Conservation (phyloP, 2,329 filamentous ascomycete genomes). For the Xylaria sp. region DNA sequence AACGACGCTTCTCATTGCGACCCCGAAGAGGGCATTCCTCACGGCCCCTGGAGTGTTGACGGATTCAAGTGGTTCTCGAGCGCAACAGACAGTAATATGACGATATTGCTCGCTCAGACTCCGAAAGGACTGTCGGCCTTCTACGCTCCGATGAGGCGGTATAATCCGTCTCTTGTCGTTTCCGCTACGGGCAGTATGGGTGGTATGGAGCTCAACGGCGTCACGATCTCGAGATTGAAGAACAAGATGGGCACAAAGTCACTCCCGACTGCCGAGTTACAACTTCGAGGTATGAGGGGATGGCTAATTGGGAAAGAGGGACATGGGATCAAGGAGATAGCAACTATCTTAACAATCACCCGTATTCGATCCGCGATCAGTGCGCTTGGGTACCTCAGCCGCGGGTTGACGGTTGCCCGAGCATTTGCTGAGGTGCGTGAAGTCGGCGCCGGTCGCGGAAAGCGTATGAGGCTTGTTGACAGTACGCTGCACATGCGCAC, state of each 20-base stretch:
- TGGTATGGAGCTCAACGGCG: conserved; percentile 62
- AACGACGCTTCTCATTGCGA: conserved; percentile 32
- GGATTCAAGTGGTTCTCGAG: conserved; percentile 74
- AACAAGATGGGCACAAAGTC: conserved; percentile 70
- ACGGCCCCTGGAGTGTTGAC: conserved; percentile 58
- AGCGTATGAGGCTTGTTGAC: conserved; percentile 53
- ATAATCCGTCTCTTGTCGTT: conserved; percentile 31
- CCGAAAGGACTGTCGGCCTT: conserved; percentile 61
- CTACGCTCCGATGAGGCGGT: conserved; percentile 60
- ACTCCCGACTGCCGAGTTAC: conserved; percentile 70
- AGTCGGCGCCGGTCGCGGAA: conserved; percentile 49
- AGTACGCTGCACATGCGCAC: conserved; percentile 58
- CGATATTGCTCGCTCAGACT: conserved; percentile 65
- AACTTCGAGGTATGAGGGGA: conserved; percentile 60
- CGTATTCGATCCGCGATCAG: conserved; percentile 58
- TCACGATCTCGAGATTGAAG: conserved; percentile 68
- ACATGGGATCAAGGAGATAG: conserved; percentile 67
- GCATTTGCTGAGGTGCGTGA: conserved; percentile 61
- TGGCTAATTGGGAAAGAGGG: conserved; percentile 67
- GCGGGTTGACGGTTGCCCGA: conserved; percentile 59
- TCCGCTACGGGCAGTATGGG: conserved; percentile 22
- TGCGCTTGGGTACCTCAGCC: conserved; percentile 55
- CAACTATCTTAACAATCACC: conserved; percentile 68
- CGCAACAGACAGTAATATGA: conserved; percentile 69
- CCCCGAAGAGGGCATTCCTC: conserved; percentile 32